These are phyloP conservation scores for Diospyros kaki DNA, from an alignment of 148 eudicot species.

Conservation along the genomic window DNA sequence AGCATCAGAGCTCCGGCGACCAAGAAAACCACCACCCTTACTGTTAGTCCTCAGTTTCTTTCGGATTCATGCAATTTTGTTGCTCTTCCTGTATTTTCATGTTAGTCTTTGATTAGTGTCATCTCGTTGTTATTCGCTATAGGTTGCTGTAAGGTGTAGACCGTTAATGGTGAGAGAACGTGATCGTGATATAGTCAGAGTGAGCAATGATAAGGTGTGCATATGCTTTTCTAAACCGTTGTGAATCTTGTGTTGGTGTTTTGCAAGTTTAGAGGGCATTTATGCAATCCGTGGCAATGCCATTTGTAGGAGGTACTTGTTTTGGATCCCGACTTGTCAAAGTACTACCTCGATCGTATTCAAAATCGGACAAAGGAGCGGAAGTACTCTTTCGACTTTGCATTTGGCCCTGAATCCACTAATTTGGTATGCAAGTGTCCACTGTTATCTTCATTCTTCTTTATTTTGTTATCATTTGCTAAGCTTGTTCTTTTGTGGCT, in stretches of 20 bases:
- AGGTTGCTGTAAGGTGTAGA: conserved; percentile 88
- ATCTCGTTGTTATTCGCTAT: conserved; percentile 18
- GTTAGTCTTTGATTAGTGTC: neutral
- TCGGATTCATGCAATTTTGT: neutral
- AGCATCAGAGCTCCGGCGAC: conserved; percentile 66
- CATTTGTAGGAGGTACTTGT: conserved; percentile 58
- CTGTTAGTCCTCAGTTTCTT: conserved; percentile 30
- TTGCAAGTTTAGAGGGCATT: neutral
- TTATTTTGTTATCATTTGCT: neutral
- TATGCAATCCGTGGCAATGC: neutral
- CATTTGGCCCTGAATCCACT: conserved; percentile 54
- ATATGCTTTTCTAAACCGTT: neutral
- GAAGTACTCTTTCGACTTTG: conserved; percentile 65
- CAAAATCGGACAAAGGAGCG: conserved; percentile 73
- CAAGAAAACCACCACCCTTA: conserved; percentile 63
- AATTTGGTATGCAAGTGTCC: conserved; percentile 46
- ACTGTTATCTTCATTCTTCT: neutral
- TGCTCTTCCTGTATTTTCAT: neutral
- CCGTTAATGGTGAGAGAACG: conserved; percentile 50
- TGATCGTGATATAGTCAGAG: conserved; percentile 58
- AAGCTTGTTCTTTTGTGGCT: neutral
- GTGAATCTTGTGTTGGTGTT: neutral
- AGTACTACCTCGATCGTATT: conserved; percentile 65
- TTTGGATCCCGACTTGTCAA: conserved; percentile 76
- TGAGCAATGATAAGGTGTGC: conserved; percentile 55